Base-by-base conservation (phyloP, 2,329 filamentous ascomycete genomes). In the Blastomyces gilchristii region DNA sequence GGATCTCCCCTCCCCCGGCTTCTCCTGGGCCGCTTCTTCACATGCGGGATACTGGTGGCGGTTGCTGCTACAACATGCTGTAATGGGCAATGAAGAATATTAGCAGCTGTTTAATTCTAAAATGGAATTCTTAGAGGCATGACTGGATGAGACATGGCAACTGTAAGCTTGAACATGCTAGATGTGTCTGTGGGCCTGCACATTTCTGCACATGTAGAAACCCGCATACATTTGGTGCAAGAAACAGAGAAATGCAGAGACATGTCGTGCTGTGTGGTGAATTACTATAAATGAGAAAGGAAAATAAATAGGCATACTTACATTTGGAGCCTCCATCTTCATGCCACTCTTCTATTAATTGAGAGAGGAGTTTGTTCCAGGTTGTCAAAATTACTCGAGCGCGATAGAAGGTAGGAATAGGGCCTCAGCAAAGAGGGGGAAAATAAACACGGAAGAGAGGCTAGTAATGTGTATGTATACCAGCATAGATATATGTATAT, bases 1-100 rank as follows among this genome's bases (percentile, higher is more conserved):
- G 49, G 64, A 50, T 65, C 62, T 58, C 59, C 59, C 22, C 60
- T 58, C 56, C 62, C 64, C 28, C 62, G 37, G 22, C 52, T 64
- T 28, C 61, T 50, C 22, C 64, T 45, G 11, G 34, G 31, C 28
- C 53, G 11, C 43, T 47, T 62, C 11, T 31, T 39, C 18, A 25
- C 52, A n/a, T n/a, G n/a, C 18, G 18, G n/a, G 22, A 16, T 14
- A 14, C 11, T 8, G 8, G 34, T 2, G 18, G n/a, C n/a, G 37
- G 31, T 28, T 39, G n/a, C 7, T 41, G 53, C 9, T 41, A 7
- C 53, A 37, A 37, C 34, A 31, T 39, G 11, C n/a, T 41, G 31
- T 8, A 25, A 16, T 9, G 22, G 9, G 4, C 1, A 9, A 25
- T 50, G 47, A 50, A 50, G 9, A 11, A 11, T 25, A 11, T 50